phyloP scores from a whole-genome alignment of 306 rosid genomes.

The Cyamopsis tetragonoloba region DNA sequence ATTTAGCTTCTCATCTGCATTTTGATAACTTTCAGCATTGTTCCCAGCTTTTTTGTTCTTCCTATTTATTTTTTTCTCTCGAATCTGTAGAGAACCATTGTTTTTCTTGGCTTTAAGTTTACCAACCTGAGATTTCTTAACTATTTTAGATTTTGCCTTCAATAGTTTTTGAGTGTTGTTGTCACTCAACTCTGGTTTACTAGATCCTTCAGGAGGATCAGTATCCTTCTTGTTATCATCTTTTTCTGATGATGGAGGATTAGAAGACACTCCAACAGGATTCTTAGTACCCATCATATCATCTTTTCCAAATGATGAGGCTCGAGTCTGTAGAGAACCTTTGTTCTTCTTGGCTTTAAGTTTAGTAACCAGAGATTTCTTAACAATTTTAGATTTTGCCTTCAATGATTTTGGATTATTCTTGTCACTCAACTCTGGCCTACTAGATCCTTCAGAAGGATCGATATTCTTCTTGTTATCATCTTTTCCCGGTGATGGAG shows the following conservation, averaged over 20 bases:
- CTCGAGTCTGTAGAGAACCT: too few species aligned
- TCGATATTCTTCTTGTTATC: conserved; percentile 27
- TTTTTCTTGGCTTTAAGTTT: conserved; percentile 23
- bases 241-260: conserved; percentile 13
- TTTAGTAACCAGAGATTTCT: conserved; percentile 42
- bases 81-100: conserved; percentile 19
- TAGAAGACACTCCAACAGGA: conserved; percentile 15
- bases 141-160: conserved; percentile 48
- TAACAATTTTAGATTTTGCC: conserved; percentile 46
- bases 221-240: conserved; percentile 27
- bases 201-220: conserved; percentile 29
- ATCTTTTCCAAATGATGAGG: neutral
- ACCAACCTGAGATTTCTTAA: conserved; percentile 45
- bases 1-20: conserved; percentile 30
- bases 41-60: conserved; percentile 22
- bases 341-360: conserved; percentile 20
- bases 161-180: conserved; percentile 38
- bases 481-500: conserved; percentile 18
- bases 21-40: conserved; percentile 27
- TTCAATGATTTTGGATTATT: conserved; percentile 40
- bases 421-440: conserved; percentile 39
- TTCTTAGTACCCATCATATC: conserved; percentile 12
- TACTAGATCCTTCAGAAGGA: conserved; percentile 27
- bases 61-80: conserved; percentile 21
- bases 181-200: conserved; percentile 34